Percentiles rank a stretch among this genome's conserved stretches.
Conservation (phyloP, 768 basidiomycete species). For the Pleurotus citrinopileatus region DNA sequence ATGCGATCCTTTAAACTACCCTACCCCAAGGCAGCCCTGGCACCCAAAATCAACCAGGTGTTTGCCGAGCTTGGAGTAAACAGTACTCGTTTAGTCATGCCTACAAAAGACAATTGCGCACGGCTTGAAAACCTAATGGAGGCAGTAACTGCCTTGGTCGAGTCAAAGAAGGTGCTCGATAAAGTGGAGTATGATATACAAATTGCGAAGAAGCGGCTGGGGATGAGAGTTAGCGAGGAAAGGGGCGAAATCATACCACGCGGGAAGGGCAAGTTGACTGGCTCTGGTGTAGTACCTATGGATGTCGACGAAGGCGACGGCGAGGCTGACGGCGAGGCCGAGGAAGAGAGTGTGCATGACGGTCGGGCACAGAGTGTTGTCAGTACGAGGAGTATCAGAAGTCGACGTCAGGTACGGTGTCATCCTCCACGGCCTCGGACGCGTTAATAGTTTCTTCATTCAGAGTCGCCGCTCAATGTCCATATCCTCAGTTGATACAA, state of each 20-base stretch:
- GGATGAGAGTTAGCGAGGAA: conserved; percentile 46
- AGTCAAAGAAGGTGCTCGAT: conserved; percentile 86
- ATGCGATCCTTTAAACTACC: conserved; percentile 88
- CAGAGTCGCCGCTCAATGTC: conserved; percentile 68
- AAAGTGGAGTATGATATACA: conserved; percentile 83
- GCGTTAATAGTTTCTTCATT: not conserved
- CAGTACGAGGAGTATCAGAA: conserved; percentile 52
- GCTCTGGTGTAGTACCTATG: conserved; percentile 31
- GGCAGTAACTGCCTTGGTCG: conserved; percentile 71
- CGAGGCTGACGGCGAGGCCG: conserved; percentile 32
- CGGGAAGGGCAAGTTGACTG: conserved; percentile 23
- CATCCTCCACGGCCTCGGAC: not conserved
- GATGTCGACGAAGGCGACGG: conserved; percentile 34
- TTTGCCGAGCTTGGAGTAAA: conserved; percentile 76
- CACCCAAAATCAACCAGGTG: conserved; percentile 73
- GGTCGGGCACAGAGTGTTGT: conserved; percentile 65
- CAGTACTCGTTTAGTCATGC: conserved; percentile 85
- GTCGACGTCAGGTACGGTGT: conserved; percentile 57
- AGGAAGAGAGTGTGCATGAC: conserved; percentile 40
- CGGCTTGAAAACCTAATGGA: conserved; percentile 74
- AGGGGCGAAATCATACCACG: conserved; percentile 22
- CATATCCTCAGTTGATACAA: conserved; percentile 72
- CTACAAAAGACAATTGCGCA: conserved; percentile 77
- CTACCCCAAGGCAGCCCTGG: conserved; percentile 67
- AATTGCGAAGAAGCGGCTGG: conserved; percentile 61